These are phyloP conservation scores for Musa schizocarpa DNA, from an alignment of 176 grass and related monocot genomes.

Conservation along the genomic window DNA sequence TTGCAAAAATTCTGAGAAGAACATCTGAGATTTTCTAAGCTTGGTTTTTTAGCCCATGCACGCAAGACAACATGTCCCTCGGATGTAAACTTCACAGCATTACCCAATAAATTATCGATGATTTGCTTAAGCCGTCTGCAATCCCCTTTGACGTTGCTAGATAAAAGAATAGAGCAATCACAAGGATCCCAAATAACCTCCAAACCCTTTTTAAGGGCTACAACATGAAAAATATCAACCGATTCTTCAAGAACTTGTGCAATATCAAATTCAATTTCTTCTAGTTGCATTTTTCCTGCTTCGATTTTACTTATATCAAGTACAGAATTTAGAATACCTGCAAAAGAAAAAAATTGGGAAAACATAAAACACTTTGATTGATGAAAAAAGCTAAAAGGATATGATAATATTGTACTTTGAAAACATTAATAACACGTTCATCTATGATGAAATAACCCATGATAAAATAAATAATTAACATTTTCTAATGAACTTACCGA, in stretches of 20 bases:
- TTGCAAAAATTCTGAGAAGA: constrained; percentile 25
- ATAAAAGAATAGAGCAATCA: constrained; percentile 47
- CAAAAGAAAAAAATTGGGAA: not conserved
- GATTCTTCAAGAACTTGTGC: constrained; percentile 67
- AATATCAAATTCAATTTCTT: constrained; percentile 56
- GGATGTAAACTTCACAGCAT: constrained; percentile 65
- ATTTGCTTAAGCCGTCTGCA: constrained; percentile 52
- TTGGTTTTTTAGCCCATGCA: constrained; percentile 49
- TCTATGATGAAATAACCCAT: not conserved
- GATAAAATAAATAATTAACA: no score
- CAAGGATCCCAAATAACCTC: constrained; percentile 87
- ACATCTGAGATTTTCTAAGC: constrained; percentile 2
- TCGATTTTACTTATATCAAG: constrained; percentile 74
- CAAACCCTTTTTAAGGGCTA: constrained; percentile 35
- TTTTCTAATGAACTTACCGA: constrained; percentile 32
- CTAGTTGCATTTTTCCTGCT: constrained; percentile 67
- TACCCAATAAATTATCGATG: constrained; percentile 72
- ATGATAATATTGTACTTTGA: no score
- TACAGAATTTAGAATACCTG: constrained; percentile 68
- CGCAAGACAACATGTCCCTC: constrained; percentile 46
- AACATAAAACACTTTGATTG: not conserved
- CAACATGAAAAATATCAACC: constrained; percentile 39
- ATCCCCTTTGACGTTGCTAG: constrained; percentile 33
- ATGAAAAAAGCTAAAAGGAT: no score
- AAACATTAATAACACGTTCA: no score